A percentile compares a stretch with the other conserved stretches of the same genome.
phyloP scores from a whole-genome alignment of 805 yeast genomes.

The Saccharomycopsis vini region DNA sequence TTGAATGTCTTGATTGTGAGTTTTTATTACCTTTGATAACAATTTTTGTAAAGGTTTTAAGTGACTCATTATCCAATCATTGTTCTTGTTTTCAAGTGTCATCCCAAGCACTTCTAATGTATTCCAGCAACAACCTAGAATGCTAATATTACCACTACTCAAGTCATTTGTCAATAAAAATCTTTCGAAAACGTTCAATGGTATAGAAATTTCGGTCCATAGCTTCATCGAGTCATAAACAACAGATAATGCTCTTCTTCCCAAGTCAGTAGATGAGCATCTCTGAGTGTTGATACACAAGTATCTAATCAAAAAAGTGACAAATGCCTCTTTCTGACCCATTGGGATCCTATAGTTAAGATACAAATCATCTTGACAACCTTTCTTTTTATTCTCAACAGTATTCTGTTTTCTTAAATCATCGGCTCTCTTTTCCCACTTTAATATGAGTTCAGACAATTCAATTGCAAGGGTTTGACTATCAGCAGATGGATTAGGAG shows the following conservation, averaged over 20 bases:
- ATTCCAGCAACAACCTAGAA: slow-evolving; percentile 74
- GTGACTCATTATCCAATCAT: slow-evolving; percentile 73
- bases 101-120: slow-evolving; percentile 85
- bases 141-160: slow-evolving; percentile 44
- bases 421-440: slow-evolving; percentile 66
- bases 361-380: slow-evolving; percentile 10
- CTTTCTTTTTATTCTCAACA: slow-evolving; percentile 20
- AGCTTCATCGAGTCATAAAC: slow-evolving; percentile 63
- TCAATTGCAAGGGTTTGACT: slow-evolving; percentile 84
- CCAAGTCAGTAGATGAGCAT: slow-evolving; percentile 74
- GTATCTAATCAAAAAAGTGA: slow-evolving; percentile 79
- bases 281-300: slow-evolving; percentile 80
- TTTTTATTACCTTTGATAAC: slow-evolving; percentile 70
- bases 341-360: slow-evolving; percentile 53
- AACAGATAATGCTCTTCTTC: slow-evolving; percentile 73
- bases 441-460: slow-evolving; percentile 71
- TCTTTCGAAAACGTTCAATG: slow-evolving; percentile 79
- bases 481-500: slow-evolving; percentile 69
- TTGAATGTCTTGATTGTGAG: slow-evolving; percentile 81
- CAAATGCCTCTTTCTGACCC: slow-evolving; percentile 79
- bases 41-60: slow-evolving; percentile 60
- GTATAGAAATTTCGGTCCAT: slow-evolving; percentile 89
- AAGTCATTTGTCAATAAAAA: slow-evolving; percentile 73
- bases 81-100: slow-evolving; percentile 66
- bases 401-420: slow-evolving; percentile 21